Conservation (phyloP, 2,329 filamentous ascomycete genomes). For the Aspergillus transmontanensis region DNA sequence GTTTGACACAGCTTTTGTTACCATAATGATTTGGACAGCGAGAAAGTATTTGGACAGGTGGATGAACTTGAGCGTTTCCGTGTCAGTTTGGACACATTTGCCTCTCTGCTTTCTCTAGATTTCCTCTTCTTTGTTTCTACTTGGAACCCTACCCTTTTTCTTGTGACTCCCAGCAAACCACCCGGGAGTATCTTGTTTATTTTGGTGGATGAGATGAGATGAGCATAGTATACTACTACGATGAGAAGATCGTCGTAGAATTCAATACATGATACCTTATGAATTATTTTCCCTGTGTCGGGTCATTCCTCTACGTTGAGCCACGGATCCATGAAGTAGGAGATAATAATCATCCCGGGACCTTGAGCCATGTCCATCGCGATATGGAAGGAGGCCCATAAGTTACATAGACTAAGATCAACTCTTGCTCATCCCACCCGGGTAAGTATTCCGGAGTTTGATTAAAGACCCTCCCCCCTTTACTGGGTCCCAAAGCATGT, state of each 20-base stretch:
- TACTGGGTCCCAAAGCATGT: neutral
- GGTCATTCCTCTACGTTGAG: neutral
- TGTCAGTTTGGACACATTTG: neutral
- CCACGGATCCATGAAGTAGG: neutral
- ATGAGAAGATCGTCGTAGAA: neutral
- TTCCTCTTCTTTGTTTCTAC: slow-evolving; percentile 7
- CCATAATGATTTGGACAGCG: slow-evolving; percentile 17
- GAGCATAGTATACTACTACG: slow-evolving; percentile 3
- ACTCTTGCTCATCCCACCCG: neutral
- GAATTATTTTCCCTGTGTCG: neutral
- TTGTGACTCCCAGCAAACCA: neutral
- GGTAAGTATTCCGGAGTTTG: neutral
- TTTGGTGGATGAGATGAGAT: slow-evolving; percentile 3
- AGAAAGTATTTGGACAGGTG: slow-evolving; percentile 17
- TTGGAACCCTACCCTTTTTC: slow-evolving; percentile 1
- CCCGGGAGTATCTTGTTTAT: neutral
- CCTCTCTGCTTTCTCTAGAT: neutral
- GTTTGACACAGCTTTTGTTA: slow-evolving; percentile 15
- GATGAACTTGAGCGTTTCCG: slow-evolving; percentile 16
- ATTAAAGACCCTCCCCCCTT: neutral
- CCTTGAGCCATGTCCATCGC: neutral
- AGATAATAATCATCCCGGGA: neutral
- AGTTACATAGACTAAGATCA: neutral
- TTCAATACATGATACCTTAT: slow-evolving; percentile 3
- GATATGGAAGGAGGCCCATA: neutral